These are phyloP conservation scores for Echites panduratus DNA, from an alignment of 257 asterid genomes.

Conservation along the genomic window DNA sequence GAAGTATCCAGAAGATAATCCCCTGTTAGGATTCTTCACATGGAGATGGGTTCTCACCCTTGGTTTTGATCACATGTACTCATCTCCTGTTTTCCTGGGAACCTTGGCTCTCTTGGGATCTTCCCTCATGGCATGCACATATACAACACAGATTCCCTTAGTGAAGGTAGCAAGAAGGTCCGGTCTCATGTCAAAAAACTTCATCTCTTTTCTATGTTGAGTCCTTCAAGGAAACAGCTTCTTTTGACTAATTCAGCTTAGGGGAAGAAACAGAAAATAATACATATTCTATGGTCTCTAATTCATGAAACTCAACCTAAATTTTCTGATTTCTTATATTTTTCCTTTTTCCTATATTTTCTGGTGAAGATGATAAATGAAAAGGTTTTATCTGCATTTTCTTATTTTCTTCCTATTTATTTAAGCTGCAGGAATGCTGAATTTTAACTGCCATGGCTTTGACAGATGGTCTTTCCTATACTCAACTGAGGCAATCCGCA, in stretches of 20 bases:
- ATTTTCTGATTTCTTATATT: not conserved
- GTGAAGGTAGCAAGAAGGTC: conserved; percentile 91
- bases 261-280: no score
- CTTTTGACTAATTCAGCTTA: not conserved
- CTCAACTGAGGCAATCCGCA: conserved; percentile 62
- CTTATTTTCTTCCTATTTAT: not conserved
- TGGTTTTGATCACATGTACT: conserved; percentile 86
- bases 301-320: not conserved
- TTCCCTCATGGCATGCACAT: conserved; percentile 87
- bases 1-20: conserved; percentile 64
- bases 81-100: conserved; percentile 72
- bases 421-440: conserved; percentile 3
- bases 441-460: conserved; percentile 15
- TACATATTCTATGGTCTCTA: not conserved
- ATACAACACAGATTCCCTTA: conserved; percentile 74
- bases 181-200: conserved; percentile 20
- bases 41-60: conserved; percentile 84
- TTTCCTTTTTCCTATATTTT: not conserved
- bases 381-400: conserved; percentile 14
- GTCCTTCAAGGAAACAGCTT: not conserved
- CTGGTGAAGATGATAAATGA: not conserved
- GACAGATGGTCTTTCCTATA: conserved; percentile 73
- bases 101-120: conserved; percentile 63
- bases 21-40: conserved; percentile 59
- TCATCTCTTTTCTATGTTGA: not conserved